These are phyloP conservation scores for Trifolium dubium DNA, from an alignment of 306 rosid genomes.

Conservation along the genomic window DNA sequence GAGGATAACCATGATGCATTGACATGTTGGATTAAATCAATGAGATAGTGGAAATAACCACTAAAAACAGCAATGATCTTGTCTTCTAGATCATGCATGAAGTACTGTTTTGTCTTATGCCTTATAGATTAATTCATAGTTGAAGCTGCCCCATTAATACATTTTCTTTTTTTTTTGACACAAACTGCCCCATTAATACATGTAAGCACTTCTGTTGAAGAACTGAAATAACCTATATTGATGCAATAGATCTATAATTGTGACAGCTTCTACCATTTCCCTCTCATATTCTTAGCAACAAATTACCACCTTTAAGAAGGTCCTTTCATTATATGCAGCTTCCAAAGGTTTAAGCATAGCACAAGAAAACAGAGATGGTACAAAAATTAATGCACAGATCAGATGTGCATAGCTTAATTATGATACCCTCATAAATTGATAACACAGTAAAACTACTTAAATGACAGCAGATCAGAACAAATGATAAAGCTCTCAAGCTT, in stretches of 20 bases:
- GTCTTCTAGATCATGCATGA: not conserved
- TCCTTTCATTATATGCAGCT: not conserved
- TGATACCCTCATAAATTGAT: no score
- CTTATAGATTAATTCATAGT: not conserved
- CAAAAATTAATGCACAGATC: not conserved
- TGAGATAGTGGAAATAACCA: not conserved
- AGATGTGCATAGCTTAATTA: not conserved
- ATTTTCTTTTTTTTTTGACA: no score
- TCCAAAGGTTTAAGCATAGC: not conserved
- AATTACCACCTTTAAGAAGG: not conserved
- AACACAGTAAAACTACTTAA: not conserved
- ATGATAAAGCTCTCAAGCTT: not conserved
- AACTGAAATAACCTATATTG: not conserved
- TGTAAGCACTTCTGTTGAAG: not conserved
- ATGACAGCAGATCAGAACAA: not conserved
- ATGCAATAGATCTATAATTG: not conserved
- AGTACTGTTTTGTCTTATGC: not conserved
- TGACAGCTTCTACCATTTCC: not conserved
- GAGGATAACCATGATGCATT: not conserved
- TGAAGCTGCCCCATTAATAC: not conserved
- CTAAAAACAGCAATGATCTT: not conserved
- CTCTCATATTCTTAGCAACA: not conserved
- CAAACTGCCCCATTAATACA: not conserved
- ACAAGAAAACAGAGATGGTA: not conserved
- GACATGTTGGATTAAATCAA: conserved; percentile 4